Evolutionary conservation across 2,329 filamentous ascomycete species (phyloP).

Genomic region (Cadophora sp.): DNA sequence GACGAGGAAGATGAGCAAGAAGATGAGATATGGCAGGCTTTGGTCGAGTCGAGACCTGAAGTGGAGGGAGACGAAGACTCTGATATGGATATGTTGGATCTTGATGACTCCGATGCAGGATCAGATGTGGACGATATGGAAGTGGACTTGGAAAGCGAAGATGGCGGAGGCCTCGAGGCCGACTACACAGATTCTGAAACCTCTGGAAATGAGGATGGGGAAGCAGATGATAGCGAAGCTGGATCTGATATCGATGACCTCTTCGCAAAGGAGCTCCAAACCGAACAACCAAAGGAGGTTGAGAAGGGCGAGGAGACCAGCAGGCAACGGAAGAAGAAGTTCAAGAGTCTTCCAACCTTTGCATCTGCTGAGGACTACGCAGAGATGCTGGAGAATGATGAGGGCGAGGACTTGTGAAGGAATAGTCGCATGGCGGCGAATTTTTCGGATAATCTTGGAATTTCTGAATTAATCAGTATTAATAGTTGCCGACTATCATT

Average conservation of each 20-base stretch:
- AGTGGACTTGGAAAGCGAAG: constrained; percentile 54
- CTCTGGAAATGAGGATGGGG: constrained; percentile 33
- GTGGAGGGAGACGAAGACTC: constrained; percentile 70
- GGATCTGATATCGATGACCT: constrained; percentile 56
- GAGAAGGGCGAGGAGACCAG: constrained; percentile 52
- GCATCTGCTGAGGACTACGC: constrained; percentile 95
- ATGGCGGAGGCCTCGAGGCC: constrained; percentile 49
- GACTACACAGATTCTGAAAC: constrained; percentile 42
- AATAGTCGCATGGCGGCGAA: background rate
- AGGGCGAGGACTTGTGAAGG: constrained; percentile 52
- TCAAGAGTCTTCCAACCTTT: constrained; percentile 91
- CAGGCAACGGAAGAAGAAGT: constrained; percentile 76
- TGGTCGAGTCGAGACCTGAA: constrained; percentile 82
- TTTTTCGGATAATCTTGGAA: background rate
- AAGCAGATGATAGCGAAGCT: constrained; percentile 53
- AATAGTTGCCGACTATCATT: background rate
- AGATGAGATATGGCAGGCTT: constrained; percentile 90
- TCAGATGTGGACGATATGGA: constrained; percentile 54
- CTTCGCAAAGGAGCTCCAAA: constrained; percentile 46
- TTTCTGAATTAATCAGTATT: background rate
- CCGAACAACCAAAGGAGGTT: constrained; percentile 28
- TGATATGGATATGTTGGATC: constrained; percentile 56
- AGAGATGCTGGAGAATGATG: constrained; percentile 77
- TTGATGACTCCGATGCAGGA: constrained; percentile 57
- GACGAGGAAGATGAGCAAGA: constrained; percentile 66